phyloP scores from a whole-genome alignment of 1,139 yeast genomes.

The Kodamaea ohmeri region DNA sequence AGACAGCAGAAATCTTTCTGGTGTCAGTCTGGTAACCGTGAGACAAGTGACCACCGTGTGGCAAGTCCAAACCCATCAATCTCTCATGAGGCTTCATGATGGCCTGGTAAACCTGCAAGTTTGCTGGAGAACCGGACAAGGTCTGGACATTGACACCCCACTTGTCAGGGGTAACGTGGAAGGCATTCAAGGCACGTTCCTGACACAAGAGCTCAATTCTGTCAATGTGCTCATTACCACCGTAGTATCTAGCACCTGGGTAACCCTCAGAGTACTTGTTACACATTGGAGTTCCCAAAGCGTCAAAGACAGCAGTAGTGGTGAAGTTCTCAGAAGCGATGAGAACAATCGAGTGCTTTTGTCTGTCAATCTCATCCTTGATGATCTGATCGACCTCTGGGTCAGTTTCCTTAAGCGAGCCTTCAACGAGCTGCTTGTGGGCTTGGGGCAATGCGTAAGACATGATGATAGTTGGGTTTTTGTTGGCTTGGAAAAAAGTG shows the following conservation, averaged over 20 bases:
- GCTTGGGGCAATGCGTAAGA: slow-evolving; percentile 64
- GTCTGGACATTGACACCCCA: slow-evolving; percentile 99
- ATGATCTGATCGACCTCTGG: slow-evolving; percentile 82
- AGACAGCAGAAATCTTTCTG: slow-evolving; percentile 92
- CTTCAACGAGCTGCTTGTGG: slow-evolving; percentile 65
- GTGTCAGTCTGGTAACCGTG: slow-evolving; percentile 97
- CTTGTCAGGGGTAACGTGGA: slow-evolving; percentile 70
- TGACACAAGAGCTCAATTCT: slow-evolving; percentile 90
- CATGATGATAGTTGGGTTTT: slow-evolving; percentile 18
- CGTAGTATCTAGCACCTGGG: slow-evolving; percentile 87
- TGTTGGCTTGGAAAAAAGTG: background rate
- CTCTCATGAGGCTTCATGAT: slow-evolving; percentile 92
- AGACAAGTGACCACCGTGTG: slow-evolving; percentile 97
- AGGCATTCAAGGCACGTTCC: slow-evolving; percentile 87
- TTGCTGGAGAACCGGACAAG: slow-evolving; percentile 95
- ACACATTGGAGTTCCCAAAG: slow-evolving; percentile 96
- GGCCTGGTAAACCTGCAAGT: slow-evolving; percentile 93
- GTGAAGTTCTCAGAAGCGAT: slow-evolving; percentile 98
- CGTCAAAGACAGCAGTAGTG: slow-evolving; percentile 93
- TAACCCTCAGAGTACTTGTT: slow-evolving; percentile 86
- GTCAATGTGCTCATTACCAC: slow-evolving; percentile 93
- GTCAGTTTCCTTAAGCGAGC: slow-evolving; percentile 70
- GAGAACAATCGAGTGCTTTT: slow-evolving; percentile 88
- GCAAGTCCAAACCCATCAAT: slow-evolving; percentile 94
- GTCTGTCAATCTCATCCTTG: slow-evolving; percentile 87